These are phyloP conservation scores for Athelia psychrophila DNA, from an alignment of 1,284 basidiomycete genomes.

Conservation along the genomic window DNA sequence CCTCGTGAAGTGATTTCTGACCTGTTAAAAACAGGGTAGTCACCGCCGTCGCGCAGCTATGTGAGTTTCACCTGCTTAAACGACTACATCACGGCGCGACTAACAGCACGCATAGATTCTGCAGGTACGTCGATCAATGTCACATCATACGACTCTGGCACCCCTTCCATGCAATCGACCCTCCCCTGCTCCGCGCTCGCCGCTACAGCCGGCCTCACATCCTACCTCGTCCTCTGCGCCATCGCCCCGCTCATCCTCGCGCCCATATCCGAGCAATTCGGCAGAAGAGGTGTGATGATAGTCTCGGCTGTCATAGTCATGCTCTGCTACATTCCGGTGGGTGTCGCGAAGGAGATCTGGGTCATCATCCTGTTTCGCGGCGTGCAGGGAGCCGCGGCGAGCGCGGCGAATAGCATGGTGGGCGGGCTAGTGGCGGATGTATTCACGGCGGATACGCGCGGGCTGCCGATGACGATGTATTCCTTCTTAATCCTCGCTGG, in stretches of 20 bases:
- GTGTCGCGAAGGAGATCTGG: background rate
- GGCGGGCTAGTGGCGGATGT: background rate
- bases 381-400: background rate
- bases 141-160: background rate
- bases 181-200: background rate
- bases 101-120: background rate
- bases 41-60: background rate
- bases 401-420: background rate
- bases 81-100: background rate
- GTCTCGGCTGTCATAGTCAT: background rate
- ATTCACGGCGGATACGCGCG: background rate
- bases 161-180: background rate
- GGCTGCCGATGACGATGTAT: background rate
- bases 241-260: background rate
- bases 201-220: background rate
- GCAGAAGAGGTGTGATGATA: background rate
- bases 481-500: background rate
- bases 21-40: background rate
- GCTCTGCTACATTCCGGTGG: background rate
- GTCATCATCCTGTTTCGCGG: background rate
- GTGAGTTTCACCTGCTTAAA: background rate
- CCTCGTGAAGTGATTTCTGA: background rate
- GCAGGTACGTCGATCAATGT: background rate
- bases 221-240: background rate
- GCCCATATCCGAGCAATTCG: slow-evolving; percentile 2